Conservation (phyloP, 2,329 filamentous ascomycete genomes). For the Ophiostoma tasmaniense region DNA sequence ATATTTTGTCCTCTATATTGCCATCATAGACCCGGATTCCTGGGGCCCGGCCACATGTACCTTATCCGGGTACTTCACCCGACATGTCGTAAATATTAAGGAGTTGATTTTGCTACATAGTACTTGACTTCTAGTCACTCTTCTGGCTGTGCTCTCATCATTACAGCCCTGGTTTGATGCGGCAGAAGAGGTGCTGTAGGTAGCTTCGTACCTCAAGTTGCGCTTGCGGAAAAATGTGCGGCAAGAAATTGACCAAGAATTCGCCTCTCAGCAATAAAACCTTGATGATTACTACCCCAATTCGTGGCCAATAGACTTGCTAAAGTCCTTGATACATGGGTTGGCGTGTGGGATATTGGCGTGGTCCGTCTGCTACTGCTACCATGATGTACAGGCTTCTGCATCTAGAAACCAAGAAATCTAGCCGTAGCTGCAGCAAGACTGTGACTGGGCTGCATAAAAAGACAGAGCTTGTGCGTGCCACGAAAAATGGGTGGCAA, state of each 20-base stretch:
- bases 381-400: not conserved
- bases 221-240: too few relatives aligned
- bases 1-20: too few relatives aligned
- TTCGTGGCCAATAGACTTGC: not conserved
- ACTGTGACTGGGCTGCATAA: not conserved
- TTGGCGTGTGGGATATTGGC: not conserved
- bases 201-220: not conserved
- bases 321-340: not conserved
- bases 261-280: not conserved
- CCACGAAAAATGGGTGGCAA: not conserved
- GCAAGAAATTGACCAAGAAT: not conserved
- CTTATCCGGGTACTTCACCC: too few relatives aligned
- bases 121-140: too few relatives aligned
- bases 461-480: not conserved
- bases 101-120: not conserved
- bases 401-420: not conserved
- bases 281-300: not conserved
- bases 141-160: too few relatives aligned
- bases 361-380: not conserved
- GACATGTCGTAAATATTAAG: not conserved
- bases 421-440: not conserved
- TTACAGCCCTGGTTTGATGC: not conserved
- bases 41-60: too few relatives aligned
- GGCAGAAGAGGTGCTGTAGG: too few relatives aligned
- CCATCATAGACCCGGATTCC: too few relatives aligned